These are phyloP conservation scores for Fusarium penzigii DNA, from an alignment of 2,329 filamentous ascomycete genomes.

Conservation along the genomic window DNA sequence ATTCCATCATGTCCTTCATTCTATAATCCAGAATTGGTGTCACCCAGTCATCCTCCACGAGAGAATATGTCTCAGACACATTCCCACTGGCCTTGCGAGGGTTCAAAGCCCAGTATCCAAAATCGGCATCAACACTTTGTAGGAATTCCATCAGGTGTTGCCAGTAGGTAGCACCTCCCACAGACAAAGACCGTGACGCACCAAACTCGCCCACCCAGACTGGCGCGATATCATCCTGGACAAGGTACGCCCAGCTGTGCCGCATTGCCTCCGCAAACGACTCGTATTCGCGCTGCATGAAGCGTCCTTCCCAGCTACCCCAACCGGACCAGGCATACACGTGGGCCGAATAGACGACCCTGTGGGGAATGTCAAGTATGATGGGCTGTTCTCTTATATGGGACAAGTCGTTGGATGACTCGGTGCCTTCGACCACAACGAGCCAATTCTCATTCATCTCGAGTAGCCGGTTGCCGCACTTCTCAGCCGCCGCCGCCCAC, in stretches of 20 bases:
- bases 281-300: constrained; percentile 59
- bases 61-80: constrained; percentile 59
- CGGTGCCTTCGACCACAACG: constrained; percentile 67
- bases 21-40: constrained; percentile 64
- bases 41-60: constrained; percentile 65
- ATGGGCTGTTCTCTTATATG: constrained; percentile 58
- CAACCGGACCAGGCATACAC: constrained; percentile 72
- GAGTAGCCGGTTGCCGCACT: constrained; percentile 61
- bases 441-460: constrained; percentile 63
- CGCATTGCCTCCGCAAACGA: constrained; percentile 66
- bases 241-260: constrained; percentile 65
- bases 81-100: constrained; percentile 62
- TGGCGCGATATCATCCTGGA: constrained; percentile 48
- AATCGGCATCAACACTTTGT: constrained; percentile 60
- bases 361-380: constrained; percentile 53
- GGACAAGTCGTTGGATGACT: constrained; percentile 65
- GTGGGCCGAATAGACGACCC: constrained; percentile 68
- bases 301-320: constrained; percentile 62
- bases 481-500: constrained; percentile 66
- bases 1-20: constrained; percentile 60
- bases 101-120: constrained; percentile 72
- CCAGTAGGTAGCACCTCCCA: constrained; percentile 67
- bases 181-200: constrained; percentile 52
- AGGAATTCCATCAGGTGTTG: constrained; percentile 61
- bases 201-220: constrained; percentile 73